Percentiles rank a stretch among this genome's conserved stretches.
Conservation (phyloP, 441 rosid species). For the Gossypium gossypioides region DNA sequence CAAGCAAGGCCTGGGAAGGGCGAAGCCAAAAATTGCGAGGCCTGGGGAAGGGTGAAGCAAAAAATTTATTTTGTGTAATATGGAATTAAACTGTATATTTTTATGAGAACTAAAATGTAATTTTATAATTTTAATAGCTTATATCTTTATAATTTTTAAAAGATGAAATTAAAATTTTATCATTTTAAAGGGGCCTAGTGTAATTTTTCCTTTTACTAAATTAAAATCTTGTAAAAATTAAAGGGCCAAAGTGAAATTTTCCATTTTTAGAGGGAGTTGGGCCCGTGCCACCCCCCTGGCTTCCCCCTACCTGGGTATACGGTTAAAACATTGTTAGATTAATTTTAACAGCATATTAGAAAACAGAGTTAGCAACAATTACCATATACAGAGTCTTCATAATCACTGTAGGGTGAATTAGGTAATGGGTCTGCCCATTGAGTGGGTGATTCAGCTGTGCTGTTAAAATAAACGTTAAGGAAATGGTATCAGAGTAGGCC, state of each 20-base stretch:
- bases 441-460: constrained; percentile 38
- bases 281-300: too few relatives aligned
- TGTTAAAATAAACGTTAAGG: constrained; percentile 20
- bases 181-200: too few relatives aligned
- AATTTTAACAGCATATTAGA: neutral
- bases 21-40: constrained; percentile 27
- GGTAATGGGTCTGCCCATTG: constrained; percentile 43
- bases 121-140: too few relatives aligned
- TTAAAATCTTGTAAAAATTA: too few relatives aligned
- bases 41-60: constrained; percentile 24
- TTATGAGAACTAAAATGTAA: too few relatives aligned
- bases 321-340: constrained; percentile 7
- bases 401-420: constrained; percentile 55
- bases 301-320: constrained; percentile 29
- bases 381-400: constrained; percentile 85
- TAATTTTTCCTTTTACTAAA: too few relatives aligned
- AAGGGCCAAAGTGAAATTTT: too few relatives aligned
- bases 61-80: too few relatives aligned
- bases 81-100: too few relatives aligned
- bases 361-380: constrained; percentile 14
- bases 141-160: too few relatives aligned
- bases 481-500: neutral
- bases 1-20: constrained; percentile 59
- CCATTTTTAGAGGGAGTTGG: too few relatives aligned
- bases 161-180: too few relatives aligned